Evolutionary conservation across 176 grass and related monocot genomes (phyloP).

Genomic region (Lolium multiflorum): DNA sequence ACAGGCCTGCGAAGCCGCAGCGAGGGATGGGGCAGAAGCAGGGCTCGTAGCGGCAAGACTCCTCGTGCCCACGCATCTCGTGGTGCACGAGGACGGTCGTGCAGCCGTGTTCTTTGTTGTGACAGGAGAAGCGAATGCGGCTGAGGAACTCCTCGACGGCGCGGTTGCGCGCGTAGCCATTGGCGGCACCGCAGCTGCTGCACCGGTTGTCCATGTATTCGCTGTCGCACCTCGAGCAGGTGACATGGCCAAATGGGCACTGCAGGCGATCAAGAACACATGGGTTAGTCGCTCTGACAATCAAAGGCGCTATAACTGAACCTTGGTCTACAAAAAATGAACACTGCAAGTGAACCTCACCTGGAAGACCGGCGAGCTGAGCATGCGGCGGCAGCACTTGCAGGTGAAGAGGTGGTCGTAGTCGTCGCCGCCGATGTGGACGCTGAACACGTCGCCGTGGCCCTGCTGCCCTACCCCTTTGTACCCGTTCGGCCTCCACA

Average conservation of each 20-base stretch:
- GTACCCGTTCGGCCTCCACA: not conserved
- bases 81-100: not conserved
- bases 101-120: not conserved
- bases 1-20: conserved; percentile 1
- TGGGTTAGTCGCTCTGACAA: not conserved
- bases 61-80: not conserved
- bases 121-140: not conserved
- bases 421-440: not conserved
- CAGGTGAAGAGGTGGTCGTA: conserved; percentile 15
- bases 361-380: not conserved
- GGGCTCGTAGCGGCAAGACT: not conserved
- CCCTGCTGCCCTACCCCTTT: not conserved
- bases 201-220: not conserved
- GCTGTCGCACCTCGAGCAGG: not conserved
- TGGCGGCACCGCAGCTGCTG: not conserved
- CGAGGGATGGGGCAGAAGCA: not conserved
- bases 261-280: not conserved
- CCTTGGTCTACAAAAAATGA: too few relatives aligned
- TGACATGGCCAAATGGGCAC: not conserved
- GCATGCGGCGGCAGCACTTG: conserved; percentile 20
- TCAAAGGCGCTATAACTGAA: not conserved
- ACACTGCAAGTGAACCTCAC: not conserved
- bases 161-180: not conserved
- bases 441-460: not conserved
- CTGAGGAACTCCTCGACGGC: not conserved